Percentiles rank a stretch among this genome's conserved stretches.
These are phyloP conservation scores for Cercospora janseana DNA, from an alignment of 2,329 filamentous ascomycete genomes.

Conservation along the genomic window DNA sequence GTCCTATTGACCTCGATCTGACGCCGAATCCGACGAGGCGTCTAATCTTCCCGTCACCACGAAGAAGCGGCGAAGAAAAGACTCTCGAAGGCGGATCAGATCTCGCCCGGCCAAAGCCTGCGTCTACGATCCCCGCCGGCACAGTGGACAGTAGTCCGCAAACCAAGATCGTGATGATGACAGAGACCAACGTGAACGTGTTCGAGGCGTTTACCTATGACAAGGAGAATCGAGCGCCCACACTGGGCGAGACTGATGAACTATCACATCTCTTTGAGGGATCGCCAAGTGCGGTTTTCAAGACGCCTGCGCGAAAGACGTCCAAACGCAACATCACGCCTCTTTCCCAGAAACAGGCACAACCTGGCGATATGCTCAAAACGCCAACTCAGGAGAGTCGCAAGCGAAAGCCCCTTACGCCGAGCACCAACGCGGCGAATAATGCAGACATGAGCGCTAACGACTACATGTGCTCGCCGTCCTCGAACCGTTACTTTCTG, in stretches of 20 bases:
- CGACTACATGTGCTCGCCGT: constrained; percentile 39
- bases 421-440: constrained; percentile 32
- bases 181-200: constrained; percentile 27
- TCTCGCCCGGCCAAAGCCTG: constrained; percentile 16
- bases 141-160: constrained; percentile 10
- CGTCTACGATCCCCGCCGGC: constrained; percentile 11
- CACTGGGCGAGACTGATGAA: constrained; percentile 47
- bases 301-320: constrained; percentile 54
- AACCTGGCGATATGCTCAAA: constrained; percentile 45
- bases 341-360: constrained; percentile 45
- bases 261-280: constrained; percentile 67
- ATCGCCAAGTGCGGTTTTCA: constrained; percentile 54
- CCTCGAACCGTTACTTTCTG: constrained; percentile 39
- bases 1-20: constrained; percentile 52
- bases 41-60: constrained; percentile 73
- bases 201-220: constrained; percentile 47
- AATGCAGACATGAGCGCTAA: constrained; percentile 29
- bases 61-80: constrained; percentile 62
- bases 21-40: constrained; percentile 65
- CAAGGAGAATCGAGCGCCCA: constrained; percentile 57
- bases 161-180: constrained; percentile 19
- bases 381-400: constrained; percentile 46
- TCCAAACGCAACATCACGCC: constrained; percentile 45
- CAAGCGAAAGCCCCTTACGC: constrained; percentile 35
- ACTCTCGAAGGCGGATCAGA: constrained; percentile 53